Conservation (phyloP, 805 yeast species). For the Hemisphaericaspora nanyangensis region DNA sequence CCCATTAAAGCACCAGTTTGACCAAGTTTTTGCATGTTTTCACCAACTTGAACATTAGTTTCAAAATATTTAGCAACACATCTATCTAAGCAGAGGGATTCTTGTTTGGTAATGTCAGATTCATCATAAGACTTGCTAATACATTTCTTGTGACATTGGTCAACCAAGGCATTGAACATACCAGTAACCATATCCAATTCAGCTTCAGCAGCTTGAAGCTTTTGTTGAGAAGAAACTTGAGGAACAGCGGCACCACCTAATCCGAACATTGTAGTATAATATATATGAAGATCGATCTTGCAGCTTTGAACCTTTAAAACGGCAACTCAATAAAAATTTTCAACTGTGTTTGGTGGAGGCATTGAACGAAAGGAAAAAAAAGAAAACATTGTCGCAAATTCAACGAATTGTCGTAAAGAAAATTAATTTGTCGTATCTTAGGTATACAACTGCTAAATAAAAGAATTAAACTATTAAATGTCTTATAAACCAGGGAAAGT, state of each 20-base stretch:
- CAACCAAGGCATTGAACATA: conserved; percentile 91
- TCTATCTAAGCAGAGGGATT: conserved; percentile 86
- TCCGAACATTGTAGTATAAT: conserved; percentile 54
- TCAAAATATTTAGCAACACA: conserved; percentile 95
- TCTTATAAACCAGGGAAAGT: conserved; percentile 33
- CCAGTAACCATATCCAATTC: conserved; percentile 97
- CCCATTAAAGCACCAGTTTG: conserved; percentile 47
- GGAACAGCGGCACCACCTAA: conserved; percentile 68
- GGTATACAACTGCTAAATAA: too few species aligned
- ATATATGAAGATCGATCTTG: not conserved
- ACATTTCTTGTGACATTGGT: conserved; percentile 86
- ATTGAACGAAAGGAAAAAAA: not conserved
- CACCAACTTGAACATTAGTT: conserved; percentile 92
- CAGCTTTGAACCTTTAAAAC: not conserved
- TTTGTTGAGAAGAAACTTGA: conserved; percentile 68
- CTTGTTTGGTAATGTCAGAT: conserved; percentile 73
- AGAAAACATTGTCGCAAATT: not conserved
- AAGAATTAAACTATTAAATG: not conserved
- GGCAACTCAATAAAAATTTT: not conserved
- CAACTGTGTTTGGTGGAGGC: not conserved
- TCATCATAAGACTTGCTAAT: conserved; percentile 63
- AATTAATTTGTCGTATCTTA: conserved; percentile 3
- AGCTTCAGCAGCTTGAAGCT: conserved; percentile 88
- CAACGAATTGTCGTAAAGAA: not conserved
- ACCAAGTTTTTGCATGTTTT: conserved; percentile 50